Evolutionary conservation across 805 yeast genomes (phyloP), one percentile per base, ranked within the genome.

Genomic region (Zygosaccharomyces bisporus): DNA sequence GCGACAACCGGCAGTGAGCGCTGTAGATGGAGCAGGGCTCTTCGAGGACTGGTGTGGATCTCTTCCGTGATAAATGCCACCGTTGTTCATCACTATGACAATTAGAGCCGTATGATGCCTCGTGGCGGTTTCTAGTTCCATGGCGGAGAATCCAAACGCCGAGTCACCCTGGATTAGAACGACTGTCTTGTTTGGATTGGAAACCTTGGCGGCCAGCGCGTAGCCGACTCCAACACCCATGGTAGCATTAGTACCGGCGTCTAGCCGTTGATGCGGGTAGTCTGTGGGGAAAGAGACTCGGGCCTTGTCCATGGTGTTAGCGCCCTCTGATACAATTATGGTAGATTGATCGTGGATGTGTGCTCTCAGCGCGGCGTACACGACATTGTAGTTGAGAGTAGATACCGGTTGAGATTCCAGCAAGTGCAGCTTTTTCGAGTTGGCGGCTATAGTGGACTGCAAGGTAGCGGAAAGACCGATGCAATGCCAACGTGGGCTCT

Each of bases 211-310:
- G 0, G 86, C 80, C 49, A 83, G 75, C 1, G 84, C 82, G 54
- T 83, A 83, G 0, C 87, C 86, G 13, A 82, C 45, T 0, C 88
- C 90, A 24, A 82, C 69, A 3, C 90, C 90, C 89, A 83, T 83
- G 0, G 88, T 83, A 0, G 86, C 87, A 62, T 79, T 80, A 0
- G 88, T 82, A 4, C 88, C 89, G 2, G 86, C 86, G 55, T 83
- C 90, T 17, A 83, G 61, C 30, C 86, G 62, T 16, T 69, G 74
- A 46, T 74, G 72, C 0, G 88, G 83, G 2, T 53, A 51, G 6
- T 65, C 61, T 39, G 80, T 68, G 4, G 79, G 76, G 57, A 83
- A 81, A 0, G 83, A 75, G 8, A 79, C 68, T 38, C 89, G 68
- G 1, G 87, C 81, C 17, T 77, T 69, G 52, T 83, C 89, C 88